Percentiles rank a stretch among this genome's conserved stretches.
phyloP scores from a whole-genome alignment of 345 rosid genomes.

The Lepidium didymum region DNA sequence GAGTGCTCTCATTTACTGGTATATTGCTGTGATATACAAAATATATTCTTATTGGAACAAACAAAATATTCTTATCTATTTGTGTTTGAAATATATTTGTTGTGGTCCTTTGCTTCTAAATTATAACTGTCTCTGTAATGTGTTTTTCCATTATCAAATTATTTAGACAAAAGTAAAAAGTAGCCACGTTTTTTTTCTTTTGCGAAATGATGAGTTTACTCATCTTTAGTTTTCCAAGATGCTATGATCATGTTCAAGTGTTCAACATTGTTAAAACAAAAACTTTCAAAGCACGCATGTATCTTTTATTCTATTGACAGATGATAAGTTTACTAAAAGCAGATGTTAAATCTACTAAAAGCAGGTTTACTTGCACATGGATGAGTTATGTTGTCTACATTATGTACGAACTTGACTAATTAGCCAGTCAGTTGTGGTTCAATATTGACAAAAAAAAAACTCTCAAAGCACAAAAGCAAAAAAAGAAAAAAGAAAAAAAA shows the following conservation, averaged over 20 bases:
- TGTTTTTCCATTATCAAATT: background rate
- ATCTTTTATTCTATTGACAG: too few relatives aligned
- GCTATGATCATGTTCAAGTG: background rate
- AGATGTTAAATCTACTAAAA: too few relatives aligned
- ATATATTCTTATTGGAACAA: background rate
- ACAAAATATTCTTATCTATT: background rate
- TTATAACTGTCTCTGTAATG: background rate
- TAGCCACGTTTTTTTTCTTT: slow-evolving; percentile 15
- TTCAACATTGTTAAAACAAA: background rate
- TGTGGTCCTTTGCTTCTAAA: background rate
- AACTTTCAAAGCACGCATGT: slow-evolving; percentile 18
- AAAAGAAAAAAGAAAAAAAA: background rate
- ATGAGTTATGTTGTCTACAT: too few relatives aligned
- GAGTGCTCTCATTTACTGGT: too few relatives aligned
- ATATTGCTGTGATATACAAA: too few relatives aligned
- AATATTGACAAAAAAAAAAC: background rate
- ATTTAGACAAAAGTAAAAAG: slow-evolving; percentile 8
- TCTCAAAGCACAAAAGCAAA: slow-evolving; percentile 16
- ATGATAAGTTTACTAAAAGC: too few relatives aligned
- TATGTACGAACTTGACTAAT: too few relatives aligned
- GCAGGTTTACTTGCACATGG: too few relatives aligned
- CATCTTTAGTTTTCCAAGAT: slow-evolving; percentile 8
- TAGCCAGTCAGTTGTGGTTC: too few relatives aligned
- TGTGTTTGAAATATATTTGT: background rate
- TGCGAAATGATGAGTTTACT: slow-evolving; percentile 1